Conservation (phyloP, 1,284 basidiomycete species). For the Cutaneotrichosporon spelunceum region DNA sequence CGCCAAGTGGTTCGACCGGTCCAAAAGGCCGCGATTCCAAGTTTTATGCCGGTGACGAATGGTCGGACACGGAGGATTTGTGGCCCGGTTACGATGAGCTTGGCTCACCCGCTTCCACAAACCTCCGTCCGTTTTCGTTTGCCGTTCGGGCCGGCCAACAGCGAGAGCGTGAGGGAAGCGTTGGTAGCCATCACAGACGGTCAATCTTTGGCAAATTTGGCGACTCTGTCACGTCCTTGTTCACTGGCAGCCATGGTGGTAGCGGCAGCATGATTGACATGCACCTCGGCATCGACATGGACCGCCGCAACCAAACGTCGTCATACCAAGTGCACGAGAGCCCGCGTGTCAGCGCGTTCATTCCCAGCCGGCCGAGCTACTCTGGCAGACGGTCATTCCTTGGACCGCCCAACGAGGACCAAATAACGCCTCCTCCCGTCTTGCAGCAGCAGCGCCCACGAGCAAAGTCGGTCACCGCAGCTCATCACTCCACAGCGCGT, state of each 20-base stretch:
- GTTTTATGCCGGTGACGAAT: slow-evolving; percentile 20
- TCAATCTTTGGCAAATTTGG: slow-evolving; percentile 61
- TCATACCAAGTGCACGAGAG: slow-evolving; percentile 34
- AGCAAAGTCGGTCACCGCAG: slow-evolving; percentile 16
- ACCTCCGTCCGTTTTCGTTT: slow-evolving; percentile 49
- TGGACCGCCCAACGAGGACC: neutral
- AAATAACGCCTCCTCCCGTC: neutral
- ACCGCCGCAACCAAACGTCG: slow-evolving; percentile 38
- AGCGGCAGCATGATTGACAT: slow-evolving; percentile 85
- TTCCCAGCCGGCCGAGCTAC: slow-evolving; percentile 45
- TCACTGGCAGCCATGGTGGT: slow-evolving; percentile 73
- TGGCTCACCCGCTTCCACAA: slow-evolving; percentile 26
- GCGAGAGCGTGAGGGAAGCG: slow-evolving; percentile 40
- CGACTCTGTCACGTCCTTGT: slow-evolving; percentile 71
- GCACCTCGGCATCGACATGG: slow-evolving; percentile 58
- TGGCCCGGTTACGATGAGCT: slow-evolving; percentile 32
- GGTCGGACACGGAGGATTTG: slow-evolving; percentile 36
- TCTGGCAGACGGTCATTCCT: slow-evolving; percentile 18
- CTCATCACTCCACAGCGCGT: slow-evolving; percentile 26
- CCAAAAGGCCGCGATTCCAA: slow-evolving; percentile 21
- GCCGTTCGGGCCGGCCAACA: slow-evolving; percentile 42
- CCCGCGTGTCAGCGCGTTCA: slow-evolving; percentile 42
- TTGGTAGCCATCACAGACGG: slow-evolving; percentile 30
- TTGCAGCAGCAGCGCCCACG: slow-evolving; percentile 2
- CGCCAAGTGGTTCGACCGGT: slow-evolving; percentile 11